phyloP scores from a whole-genome alignment of 345 rosid species.

The Clausena lansium region DNA sequence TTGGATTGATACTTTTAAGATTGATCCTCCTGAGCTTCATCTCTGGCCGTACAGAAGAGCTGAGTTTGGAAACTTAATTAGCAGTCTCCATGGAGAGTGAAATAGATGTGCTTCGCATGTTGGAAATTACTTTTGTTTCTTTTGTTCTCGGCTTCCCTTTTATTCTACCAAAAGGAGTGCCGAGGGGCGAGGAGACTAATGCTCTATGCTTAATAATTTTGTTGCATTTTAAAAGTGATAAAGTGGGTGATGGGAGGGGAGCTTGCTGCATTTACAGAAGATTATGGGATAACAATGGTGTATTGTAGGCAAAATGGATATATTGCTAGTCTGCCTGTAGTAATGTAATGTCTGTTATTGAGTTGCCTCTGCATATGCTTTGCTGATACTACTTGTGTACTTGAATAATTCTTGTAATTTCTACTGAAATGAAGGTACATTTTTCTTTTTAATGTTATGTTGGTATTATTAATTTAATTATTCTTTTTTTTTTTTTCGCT shows the following conservation, averaged over 20 bases:
- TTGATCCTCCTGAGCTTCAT: background rate
- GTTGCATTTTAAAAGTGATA: background rate
- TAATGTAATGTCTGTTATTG: background rate
- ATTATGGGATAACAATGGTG: background rate
- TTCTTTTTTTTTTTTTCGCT: too few species aligned
- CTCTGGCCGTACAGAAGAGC: background rate
- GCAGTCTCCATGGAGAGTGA: background rate
- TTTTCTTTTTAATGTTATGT: background rate
- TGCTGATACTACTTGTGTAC: background rate
- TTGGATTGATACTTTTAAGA: constrained; percentile 24
- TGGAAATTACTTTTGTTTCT: background rate
- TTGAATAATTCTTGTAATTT: background rate
- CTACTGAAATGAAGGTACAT: too few species aligned
- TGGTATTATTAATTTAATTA: background rate
- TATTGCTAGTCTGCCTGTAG: too few species aligned
- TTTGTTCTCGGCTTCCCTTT: background rate
- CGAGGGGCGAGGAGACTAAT: background rate
- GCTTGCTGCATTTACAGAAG: background rate
- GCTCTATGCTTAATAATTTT: background rate
- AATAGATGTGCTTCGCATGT: background rate
- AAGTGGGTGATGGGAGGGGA: background rate
- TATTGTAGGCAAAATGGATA: background rate
- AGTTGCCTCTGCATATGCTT: background rate
- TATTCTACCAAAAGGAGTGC: background rate
- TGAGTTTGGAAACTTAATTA: constrained; percentile 1